Evolutionary conservation across 345 rosid species (phyloP), one percentile per base, ranked within the genome.

Genomic region (Pistacia integerrima): DNA sequence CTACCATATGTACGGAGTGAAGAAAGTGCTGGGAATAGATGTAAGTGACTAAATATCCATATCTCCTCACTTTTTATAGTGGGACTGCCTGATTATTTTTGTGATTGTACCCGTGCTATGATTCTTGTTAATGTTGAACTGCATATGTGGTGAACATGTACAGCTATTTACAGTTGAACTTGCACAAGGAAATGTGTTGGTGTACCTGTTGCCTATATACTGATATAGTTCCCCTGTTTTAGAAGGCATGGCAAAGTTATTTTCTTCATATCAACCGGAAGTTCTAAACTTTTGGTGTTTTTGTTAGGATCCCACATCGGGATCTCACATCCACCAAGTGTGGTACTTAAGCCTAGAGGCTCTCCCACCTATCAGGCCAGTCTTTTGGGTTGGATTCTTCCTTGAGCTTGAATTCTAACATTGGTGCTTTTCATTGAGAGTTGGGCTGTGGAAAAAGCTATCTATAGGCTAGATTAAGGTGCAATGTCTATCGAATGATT

Each of bases 1-100:
- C 59, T 69, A 92, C 76, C 67, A 90, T 74, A 90, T 91, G 98
- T 94, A 94, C 64, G 98, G 98, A 54, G 98, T 90, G 51, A 91
- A 67, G 82, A 86, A 66, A 84, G 88, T 94, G 35, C 86, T 90
- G 17, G 97, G 98, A 41, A 93, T 94, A 25, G 94, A 93, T 77
- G 98, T 93, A 84, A 87, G 93, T 76, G 77, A 64, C 0, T 36
- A 22, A 41, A 41, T 41, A 41, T 41, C 46, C 46, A 41, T 41
- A 41, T 41, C 30, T 28, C 13, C 20, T 1, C 17, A 30, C 5
- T 72, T 48, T 73, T 30, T 9, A 11, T 5, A 49, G 4, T 20
- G 41, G 14, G 52, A 35, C 62, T 70, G 48, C 25, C 25, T 41
- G 25, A 30, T 55, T 18, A 69, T 30, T 25, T 69, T 52, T 54